Conservation (phyloP, 2,329 filamentous ascomycete species). For the Colletotrichum simmondsii region DNA sequence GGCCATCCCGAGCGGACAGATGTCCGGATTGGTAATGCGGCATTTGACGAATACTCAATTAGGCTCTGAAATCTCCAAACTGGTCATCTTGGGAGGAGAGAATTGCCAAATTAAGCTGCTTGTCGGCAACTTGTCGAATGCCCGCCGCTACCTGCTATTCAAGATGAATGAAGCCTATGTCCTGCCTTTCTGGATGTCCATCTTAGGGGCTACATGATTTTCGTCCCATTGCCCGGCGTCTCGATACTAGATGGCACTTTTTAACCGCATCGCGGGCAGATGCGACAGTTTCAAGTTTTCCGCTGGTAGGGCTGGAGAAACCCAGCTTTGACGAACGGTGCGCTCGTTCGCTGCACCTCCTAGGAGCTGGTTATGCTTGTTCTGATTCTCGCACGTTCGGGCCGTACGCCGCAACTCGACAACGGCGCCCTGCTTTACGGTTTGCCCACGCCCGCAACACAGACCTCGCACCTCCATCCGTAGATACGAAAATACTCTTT, state of each 20-base stretch:
- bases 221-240: not conserved
- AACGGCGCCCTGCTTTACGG: not conserved
- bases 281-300: constrained; percentile 4
- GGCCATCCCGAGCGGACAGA: not conserved
- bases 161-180: not conserved
- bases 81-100: too few relatives aligned
- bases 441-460: not conserved
- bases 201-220: not conserved
- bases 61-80: too few relatives aligned
- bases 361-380: not conserved
- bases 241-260: not conserved
- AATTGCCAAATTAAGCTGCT: not conserved
- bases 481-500: not conserved
- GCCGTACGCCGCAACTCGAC: not conserved
- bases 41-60: not conserved
- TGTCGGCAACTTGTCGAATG: not conserved
- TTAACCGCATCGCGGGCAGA: not conserved
- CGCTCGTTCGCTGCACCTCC: not conserved
- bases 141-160: not conserved
- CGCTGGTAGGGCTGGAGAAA: not conserved
- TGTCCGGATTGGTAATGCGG: not conserved
- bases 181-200: not conserved
- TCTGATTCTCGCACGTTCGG: not conserved
- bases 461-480: not conserved
- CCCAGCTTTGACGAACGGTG: not conserved